Percentiles rank a stretch among this genome's conserved stretches.
phyloP scores from a whole-genome alignment of 164 flowering plant species.

The Houttuynia cordata region DNA sequence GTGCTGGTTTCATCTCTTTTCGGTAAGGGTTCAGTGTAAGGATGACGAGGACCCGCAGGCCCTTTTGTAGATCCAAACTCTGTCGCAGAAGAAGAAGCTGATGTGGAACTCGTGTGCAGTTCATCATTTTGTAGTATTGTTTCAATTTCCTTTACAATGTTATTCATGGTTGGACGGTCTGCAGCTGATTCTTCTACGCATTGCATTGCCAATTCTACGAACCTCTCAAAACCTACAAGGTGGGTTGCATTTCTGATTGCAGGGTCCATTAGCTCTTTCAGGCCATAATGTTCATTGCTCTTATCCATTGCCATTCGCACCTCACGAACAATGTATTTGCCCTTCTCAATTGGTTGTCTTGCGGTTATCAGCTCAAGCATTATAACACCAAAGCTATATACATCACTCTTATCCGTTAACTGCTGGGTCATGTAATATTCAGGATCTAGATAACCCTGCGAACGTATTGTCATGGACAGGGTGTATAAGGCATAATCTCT shows the following conservation, averaged over 20 bases:
- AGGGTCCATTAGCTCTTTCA: constrained; percentile 58
- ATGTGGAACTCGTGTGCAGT: constrained; percentile 53
- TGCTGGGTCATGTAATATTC: constrained; percentile 97
- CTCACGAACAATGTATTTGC: constrained; percentile 83
- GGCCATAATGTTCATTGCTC: constrained; percentile 42
- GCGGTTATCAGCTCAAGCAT: constrained; percentile 81
- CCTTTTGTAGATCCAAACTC: constrained; percentile 46
- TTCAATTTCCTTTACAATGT: constrained; percentile 71
- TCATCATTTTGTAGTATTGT: constrained; percentile 63
- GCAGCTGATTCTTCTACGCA: constrained; percentile 81
- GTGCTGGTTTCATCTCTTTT: constrained; percentile 20
- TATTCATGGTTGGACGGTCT: constrained; percentile 83
- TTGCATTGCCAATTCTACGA: constrained; percentile 67
- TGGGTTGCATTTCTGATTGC: constrained; percentile 22
- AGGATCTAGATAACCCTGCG: constrained; percentile 78
- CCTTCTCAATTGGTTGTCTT: constrained; percentile 70
- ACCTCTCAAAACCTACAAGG: constrained; percentile 46
- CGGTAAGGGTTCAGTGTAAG: constrained; percentile 33
- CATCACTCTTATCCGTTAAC: constrained; percentile 81
- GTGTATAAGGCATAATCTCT: neutral
- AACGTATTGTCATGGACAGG: neutral
- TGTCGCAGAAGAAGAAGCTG: constrained; percentile 81
- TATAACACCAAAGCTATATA: constrained; percentile 86
- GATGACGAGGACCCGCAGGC: constrained; percentile 31
- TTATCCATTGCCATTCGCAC: constrained; percentile 39